Evolutionary conservation across 1,284 basidiomycete genomes (phyloP), one percentile per base, ranked within the genome.

Genomic region (Xerocomus nothofagi): DNA sequence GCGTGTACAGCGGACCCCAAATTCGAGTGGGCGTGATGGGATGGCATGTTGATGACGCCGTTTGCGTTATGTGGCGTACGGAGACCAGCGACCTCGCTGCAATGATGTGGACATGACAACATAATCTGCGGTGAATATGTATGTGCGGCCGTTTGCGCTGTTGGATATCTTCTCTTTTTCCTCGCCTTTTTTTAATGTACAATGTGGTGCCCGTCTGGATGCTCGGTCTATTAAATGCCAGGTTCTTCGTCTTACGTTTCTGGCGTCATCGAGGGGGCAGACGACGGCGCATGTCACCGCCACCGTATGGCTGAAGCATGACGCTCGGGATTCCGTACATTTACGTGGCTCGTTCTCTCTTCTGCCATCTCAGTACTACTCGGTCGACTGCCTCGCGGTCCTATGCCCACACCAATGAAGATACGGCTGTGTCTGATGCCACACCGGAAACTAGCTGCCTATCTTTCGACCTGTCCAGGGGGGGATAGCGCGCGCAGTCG

Each of bases 1-100:
- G 66, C 68, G 53, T 69, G 68, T 69, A 51, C 37, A 21, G 31
- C 14, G 57, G 54, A 61, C 66, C 64, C 65, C 55, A 53, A 54
- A 39, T 57, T 47, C 32, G 44, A 48, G 51, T 55, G 54, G 46
- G 40, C 44, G 44, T 53, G 55, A 62, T 58, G 53, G 47, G 46
- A 44, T 40, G 53, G 34, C 39, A 41, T 47, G n/a, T 61, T 65
- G 63, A 68, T 68, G 66, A 63, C 57, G 58, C 61, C 63, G 63
- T 58, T 40, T 57, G 53, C 53, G 60, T 50, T 54, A 55, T 63
- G 66, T 68, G 66, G 63, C 62, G 66, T 50, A 51, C 52, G 51
- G 55, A 41, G 34, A 59, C 40, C 50, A 60, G 45, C 45, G 39
- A 60, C 68, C 68, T 67, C 49, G 65, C 63, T 64, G 67, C 51